A percentile compares a stretch with the other conserved stretches of the same genome.
Evolutionary conservation across 139 green algal species (phyloP).

Genomic region (Chlorella sp.): DNA sequence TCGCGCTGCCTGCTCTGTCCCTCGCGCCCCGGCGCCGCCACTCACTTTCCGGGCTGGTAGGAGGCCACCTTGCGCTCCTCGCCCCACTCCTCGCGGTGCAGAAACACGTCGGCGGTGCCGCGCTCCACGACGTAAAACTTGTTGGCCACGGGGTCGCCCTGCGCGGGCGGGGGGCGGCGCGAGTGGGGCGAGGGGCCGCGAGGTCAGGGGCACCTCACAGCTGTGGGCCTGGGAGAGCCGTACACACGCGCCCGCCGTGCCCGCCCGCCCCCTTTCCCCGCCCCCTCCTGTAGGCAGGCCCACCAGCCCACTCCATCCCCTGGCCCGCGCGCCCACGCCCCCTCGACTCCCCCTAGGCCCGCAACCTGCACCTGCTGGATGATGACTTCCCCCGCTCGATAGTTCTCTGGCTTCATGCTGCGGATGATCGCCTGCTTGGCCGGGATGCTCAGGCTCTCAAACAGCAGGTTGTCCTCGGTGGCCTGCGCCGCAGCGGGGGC

Average conservation of each 20-base stretch:
- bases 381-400: slow-evolving; percentile 61
- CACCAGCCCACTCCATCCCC: too few relatives aligned
- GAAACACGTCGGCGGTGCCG: slow-evolving; percentile 56
- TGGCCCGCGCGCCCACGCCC: too few relatives aligned
- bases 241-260: too few relatives aligned
- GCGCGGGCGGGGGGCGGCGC: not conserved
- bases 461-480: slow-evolving; percentile 76
- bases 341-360: too few relatives aligned
- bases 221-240: too few relatives aligned
- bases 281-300: too few relatives aligned
- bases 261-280: too few relatives aligned
- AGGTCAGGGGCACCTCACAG: too few relatives aligned
- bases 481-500: slow-evolving; percentile 50
- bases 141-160: slow-evolving; percentile 61
- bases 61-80: slow-evolving; percentile 40
- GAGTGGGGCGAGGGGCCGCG: too few relatives aligned
- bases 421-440: slow-evolving; percentile 75
- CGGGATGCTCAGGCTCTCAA: slow-evolving; percentile 62
- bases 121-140: slow-evolving; percentile 71
- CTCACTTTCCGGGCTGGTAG: slow-evolving; percentile 33
- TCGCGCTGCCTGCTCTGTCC: too few relatives aligned
- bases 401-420: slow-evolving; percentile 65
- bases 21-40: too few relatives aligned
- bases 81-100: slow-evolving; percentile 19
- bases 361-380: slow-evolving; percentile 59